phyloP scores from a whole-genome alignment of 306 rosid genomes.

The Citrullus mucosospermus region DNA sequence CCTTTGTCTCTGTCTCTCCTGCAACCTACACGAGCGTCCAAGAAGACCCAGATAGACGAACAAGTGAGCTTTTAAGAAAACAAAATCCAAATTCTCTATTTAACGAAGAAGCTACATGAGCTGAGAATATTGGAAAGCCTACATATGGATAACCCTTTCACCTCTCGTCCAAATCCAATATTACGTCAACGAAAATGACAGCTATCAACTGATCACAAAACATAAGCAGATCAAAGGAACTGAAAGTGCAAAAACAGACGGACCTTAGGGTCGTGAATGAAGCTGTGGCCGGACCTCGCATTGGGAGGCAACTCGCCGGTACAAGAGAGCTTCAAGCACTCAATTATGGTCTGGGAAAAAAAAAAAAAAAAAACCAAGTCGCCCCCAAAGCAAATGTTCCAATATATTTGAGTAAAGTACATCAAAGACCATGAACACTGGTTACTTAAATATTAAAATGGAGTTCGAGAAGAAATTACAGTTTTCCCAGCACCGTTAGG shows the following conservation, averaged over 20 bases:
- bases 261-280: slow-evolving; percentile 96
- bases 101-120: neutral
- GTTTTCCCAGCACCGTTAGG: slow-evolving; percentile 97
- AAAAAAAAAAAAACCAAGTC: neutral
- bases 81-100: neutral
- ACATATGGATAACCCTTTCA: neutral
- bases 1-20: slow-evolving; percentile 93
- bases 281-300: slow-evolving; percentile 93
- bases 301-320: slow-evolving; percentile 95
- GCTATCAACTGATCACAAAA: too few relatives aligned
- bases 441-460: neutral
- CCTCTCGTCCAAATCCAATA: neutral
- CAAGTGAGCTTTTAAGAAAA: neutral
- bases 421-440: neutral
- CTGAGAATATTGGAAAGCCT: neutral
- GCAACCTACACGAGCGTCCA: slow-evolving; percentile 37
- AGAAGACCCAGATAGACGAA: neutral
- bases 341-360: slow-evolving; percentile 54
- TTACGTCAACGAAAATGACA: too few relatives aligned
- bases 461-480: slow-evolving; percentile 11
- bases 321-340: slow-evolving; percentile 95
- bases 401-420: neutral
- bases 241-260: neutral
- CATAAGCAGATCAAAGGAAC: too few relatives aligned
- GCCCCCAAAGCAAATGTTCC: neutral